Base-by-base conservation (phyloP, 768 basidiomycete species). In the Cystofilobasidium capitatum region DNA sequence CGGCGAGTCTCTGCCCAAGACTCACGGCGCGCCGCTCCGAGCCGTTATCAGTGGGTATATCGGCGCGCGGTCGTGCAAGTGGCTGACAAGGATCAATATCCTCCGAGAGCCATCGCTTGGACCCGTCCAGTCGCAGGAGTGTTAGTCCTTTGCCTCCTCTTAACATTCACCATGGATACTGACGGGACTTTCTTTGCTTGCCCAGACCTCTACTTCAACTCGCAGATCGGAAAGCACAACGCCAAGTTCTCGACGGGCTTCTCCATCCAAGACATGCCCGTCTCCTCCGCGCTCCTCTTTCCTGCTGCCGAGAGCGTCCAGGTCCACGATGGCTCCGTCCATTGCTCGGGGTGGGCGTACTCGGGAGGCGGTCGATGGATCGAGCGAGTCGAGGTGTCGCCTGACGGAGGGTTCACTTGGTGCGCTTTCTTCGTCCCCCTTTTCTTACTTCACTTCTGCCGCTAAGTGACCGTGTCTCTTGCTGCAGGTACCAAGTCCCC, bases 221-320 rank as follows among this genome's bases (percentile, higher is more conserved):
- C 78, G 8, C 71, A 82, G 81, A 79, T 79, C 55, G 82, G 82
- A 26, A 83, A 83, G 73, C 82, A 83, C 65, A 83, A 84, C 66
- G 74, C 75, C 7, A 79, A 78, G 69, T 81, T 80, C 60, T 82
- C 81, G 31, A 82, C 81, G 71, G 83, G 83, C 6, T 83, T 83
- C 72, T 82, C 82, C 5, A 84, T 84, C 68, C 80, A 81, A 69
- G 79, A 82, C 61, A 83, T 84, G 82, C 83, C 82, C 2, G 83
- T 84, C 8, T 83, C 83, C 78, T 82, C 81, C 71, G 82, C 82
- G 1, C 82, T 83, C 31, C 77, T 83, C 20, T 75, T 70, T 39
- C 81, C 82, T 3, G 66, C 70, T 4, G 80, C 83, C 54, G 81
- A 81, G 70, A 74, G 81, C 37, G 78, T 80, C 2, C 72, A 83